These are phyloP conservation scores for Fusarium keratoplasticum DNA, from an alignment of 2,329 filamentous ascomycete species.

Conservation along the genomic window DNA sequence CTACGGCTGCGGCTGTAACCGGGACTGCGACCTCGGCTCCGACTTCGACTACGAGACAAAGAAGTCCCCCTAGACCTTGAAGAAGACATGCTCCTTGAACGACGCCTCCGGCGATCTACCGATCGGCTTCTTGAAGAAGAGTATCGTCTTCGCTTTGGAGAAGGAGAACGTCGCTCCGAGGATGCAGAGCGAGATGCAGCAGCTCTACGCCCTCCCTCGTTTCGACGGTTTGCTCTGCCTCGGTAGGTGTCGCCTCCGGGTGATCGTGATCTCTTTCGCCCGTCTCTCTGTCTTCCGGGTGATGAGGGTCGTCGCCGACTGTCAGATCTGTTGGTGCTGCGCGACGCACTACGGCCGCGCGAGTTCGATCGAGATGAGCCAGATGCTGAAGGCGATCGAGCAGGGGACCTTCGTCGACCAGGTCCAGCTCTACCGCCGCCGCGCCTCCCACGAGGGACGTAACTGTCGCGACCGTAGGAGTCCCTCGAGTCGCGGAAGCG, in stretches of 20 bases:
- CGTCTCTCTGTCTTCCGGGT: constrained; percentile 47
- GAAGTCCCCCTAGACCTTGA: constrained; percentile 55
- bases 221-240: constrained; percentile 36
- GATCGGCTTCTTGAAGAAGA: constrained; percentile 63
- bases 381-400: constrained; percentile 51
- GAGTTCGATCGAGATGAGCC: constrained; percentile 49
- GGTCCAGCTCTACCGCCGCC: constrained; percentile 55
- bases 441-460: constrained; percentile 63
- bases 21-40: constrained; percentile 20
- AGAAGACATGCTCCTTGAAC: constrained; percentile 52
- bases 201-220: constrained; percentile 36
- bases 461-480: constrained; percentile 62
- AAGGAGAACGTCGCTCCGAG: constrained; percentile 54
- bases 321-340: constrained; percentile 47
- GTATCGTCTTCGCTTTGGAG: constrained; percentile 63
- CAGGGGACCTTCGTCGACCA: constrained; percentile 46
- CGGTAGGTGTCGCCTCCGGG: constrained; percentile 46
- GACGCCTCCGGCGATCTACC: constrained; percentile 52
- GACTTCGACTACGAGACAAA: constrained; percentile 47
- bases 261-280: constrained; percentile 56
- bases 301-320: constrained; percentile 50
- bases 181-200: constrained; percentile 52
- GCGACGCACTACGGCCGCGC: constrained; percentile 47
- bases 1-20: constrained; percentile 15
- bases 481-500: constrained; percentile 58